A percentile compares a stretch with the other conserved stretches of the same genome.
phyloP scores from a whole-genome alignment of 371 early-diverging fungal genomes.

The Haplosporangium sp. region DNA sequence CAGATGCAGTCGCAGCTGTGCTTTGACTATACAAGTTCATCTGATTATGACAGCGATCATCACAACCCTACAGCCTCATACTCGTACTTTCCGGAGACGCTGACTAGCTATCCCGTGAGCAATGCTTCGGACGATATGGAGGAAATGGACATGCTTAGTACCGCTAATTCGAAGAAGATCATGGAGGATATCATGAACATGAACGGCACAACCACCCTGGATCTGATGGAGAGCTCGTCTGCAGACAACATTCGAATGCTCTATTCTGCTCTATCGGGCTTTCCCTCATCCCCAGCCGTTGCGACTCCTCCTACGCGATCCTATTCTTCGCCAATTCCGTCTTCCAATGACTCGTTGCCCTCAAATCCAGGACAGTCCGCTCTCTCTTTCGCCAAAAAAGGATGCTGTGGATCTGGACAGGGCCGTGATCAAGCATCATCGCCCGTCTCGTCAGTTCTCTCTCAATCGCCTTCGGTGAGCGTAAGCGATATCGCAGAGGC shows the following conservation, averaged over 20 bases:
- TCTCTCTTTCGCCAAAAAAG: conserved; percentile 9
- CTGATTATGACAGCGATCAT: conserved; percentile 52
- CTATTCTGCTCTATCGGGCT: conserved; percentile 45
- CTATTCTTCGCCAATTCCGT: conserved; percentile 28
- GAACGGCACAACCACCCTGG: conserved; percentile 45
- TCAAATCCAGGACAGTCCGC: conserved; percentile 11
- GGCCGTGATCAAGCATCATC: conserved; percentile 13
- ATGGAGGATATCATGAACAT: conserved; percentile 54
- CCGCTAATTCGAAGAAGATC: conserved; percentile 39
- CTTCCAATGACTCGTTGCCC: conserved; percentile 8
- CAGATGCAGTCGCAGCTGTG: conserved; percentile 43
- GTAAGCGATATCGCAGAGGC: conserved; percentile 40
- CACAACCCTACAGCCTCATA: conserved; percentile 39
- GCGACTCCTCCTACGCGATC: conserved; percentile 35
- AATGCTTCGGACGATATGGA: conserved; percentile 53
- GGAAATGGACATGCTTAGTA: conserved; percentile 37
- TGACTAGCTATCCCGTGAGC: conserved; percentile 47
- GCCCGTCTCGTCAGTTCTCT: conserved; percentile 24
- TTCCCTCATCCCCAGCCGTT: conserved; percentile 34
- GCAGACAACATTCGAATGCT: conserved; percentile 51
- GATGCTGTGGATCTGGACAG: conserved; percentile 25
- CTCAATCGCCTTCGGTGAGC: conserved; percentile 44
- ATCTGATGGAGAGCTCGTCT: conserved; percentile 47
- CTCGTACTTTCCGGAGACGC: conserved; percentile 43
- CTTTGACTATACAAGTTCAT: conserved; percentile 53